phyloP scores from a whole-genome alignment of 495 filamentous ascomycete species.

The Paragyromitra xinjiangensis region DNA sequence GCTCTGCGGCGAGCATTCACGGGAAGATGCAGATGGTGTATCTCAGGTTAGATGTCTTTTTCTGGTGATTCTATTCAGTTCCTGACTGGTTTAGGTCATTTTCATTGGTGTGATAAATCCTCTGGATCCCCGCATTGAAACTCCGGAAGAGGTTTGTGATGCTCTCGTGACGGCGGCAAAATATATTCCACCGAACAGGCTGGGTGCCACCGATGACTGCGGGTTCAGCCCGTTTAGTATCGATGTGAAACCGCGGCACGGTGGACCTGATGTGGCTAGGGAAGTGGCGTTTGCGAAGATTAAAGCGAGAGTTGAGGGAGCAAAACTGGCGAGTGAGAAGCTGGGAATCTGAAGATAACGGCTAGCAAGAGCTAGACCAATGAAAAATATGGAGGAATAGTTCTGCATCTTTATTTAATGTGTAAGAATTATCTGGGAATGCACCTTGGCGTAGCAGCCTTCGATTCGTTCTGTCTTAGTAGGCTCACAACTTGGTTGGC shows the following conservation, averaged over 20 bases:
- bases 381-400: background rate
- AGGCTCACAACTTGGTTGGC: background rate
- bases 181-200: slow-evolving; percentile 59
- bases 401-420: background rate
- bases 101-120: slow-evolving; percentile 61
- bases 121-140: slow-evolving; percentile 59
- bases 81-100: slow-evolving; percentile 54
- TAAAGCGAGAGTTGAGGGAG: slow-evolving; percentile 59
- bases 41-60: slow-evolving; percentile 33
- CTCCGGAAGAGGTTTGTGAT: slow-evolving; percentile 58
- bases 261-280: slow-evolving; percentile 60
- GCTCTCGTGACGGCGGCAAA: slow-evolving; percentile 58
- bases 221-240: slow-evolving; percentile 61
- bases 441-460: background rate
- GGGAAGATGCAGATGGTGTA: slow-evolving; percentile 60
- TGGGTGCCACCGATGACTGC: slow-evolving; percentile 62
- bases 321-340: slow-evolving; percentile 59
- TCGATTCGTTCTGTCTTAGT: background rate
- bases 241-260: slow-evolving; percentile 60
- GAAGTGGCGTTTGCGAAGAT: slow-evolving; percentile 61
- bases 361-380: background rate
- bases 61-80: background rate
- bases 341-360: slow-evolving; percentile 53
- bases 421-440: background rate
- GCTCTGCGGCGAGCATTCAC: slow-evolving; percentile 59